A percentile compares a stretch with the other conserved stretches of the same genome.
Conservation (phyloP, 306 rosid species). For the Gillenia trifoliata region DNA sequence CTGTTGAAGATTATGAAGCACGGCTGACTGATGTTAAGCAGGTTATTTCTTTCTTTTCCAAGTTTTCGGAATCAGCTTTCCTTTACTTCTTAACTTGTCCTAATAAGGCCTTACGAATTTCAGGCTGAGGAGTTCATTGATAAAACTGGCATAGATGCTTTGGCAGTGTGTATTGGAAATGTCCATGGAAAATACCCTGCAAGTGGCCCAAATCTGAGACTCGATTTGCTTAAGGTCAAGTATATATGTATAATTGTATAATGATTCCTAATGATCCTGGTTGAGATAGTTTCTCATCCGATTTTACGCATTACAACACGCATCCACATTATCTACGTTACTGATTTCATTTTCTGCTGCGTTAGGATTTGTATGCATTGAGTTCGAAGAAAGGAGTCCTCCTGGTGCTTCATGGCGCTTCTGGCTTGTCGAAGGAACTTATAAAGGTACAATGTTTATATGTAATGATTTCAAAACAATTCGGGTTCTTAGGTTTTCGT, state of each 20-base stretch:
- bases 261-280: background rate
- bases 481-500: conserved; percentile 4
- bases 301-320: background rate
- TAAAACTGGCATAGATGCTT: conserved; percentile 90
- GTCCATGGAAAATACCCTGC: conserved; percentile 93
- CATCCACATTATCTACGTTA: background rate
- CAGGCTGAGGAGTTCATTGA: conserved; percentile 90
- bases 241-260: background rate
- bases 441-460: conserved; percentile 48
- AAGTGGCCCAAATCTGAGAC: conserved; percentile 82
- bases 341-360: conserved; percentile 24
- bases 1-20: conserved; percentile 92
- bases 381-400: conserved; percentile 60
- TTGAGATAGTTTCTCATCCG: background rate
- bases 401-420: conserved; percentile 92
- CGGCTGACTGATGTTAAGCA: conserved; percentile 67
- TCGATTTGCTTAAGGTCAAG: conserved; percentile 85
- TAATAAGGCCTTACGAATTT: conserved; percentile 25
- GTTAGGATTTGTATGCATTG: conserved; percentile 64
- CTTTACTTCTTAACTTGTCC: conserved; percentile 11
- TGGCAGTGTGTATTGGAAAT: conserved; percentile 96
- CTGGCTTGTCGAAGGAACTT: conserved; percentile 70
- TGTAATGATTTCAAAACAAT: background rate
- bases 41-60: conserved; percentile 37
- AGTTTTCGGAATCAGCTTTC: background rate